Evolutionary conservation across 1,284 basidiomycete species (phyloP).

Genomic region (Ustilago trichophora): DNA sequence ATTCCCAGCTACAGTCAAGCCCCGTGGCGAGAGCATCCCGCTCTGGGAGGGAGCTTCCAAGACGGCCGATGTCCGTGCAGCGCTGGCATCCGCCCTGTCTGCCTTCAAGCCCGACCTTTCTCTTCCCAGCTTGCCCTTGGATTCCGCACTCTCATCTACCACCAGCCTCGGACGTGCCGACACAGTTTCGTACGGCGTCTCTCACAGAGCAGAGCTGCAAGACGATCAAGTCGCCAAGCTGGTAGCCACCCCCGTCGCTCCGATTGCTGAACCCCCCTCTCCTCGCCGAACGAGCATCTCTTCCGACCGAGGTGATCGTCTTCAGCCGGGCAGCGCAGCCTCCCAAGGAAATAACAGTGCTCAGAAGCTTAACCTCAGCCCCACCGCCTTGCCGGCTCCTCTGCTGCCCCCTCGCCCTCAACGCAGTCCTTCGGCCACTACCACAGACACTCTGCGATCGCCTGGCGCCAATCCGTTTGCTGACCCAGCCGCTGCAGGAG

Average conservation of each 20-base stretch:
- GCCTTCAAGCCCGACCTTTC: conserved; percentile 32
- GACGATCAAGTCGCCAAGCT: conserved; percentile 3
- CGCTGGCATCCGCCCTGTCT: conserved; percentile 47
- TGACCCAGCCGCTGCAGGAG: conserved; percentile 11
- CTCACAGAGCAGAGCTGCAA: conserved; percentile 40
- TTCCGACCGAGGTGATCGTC: conserved; percentile 14
- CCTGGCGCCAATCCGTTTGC: conserved; percentile 30
- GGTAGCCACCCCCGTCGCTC: neutral
- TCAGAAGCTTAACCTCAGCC: conserved; percentile 42
- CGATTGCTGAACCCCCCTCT: neutral
- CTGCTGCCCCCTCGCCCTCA: conserved; percentile 35
- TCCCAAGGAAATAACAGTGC: conserved; percentile 2
- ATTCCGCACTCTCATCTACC: conserved; percentile 9
- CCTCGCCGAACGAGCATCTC: conserved; percentile 19
- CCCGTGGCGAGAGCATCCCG: conserved; percentile 28
- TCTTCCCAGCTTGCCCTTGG: conserved; percentile 25
- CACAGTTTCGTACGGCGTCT: conserved; percentile 37
- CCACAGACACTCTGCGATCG: conserved; percentile 21
- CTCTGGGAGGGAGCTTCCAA: conserved; percentile 50
- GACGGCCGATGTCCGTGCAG: conserved; percentile 53
- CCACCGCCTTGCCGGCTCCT: conserved; percentile 36
- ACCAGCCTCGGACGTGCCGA: conserved; percentile 35
- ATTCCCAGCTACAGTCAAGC: conserved; percentile 39
- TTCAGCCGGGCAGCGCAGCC: conserved; percentile 10
- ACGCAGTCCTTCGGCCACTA: conserved; percentile 20